Base-by-base conservation (phyloP, 352 stramenopile species). In the Pythium pyrilobum region DNA sequence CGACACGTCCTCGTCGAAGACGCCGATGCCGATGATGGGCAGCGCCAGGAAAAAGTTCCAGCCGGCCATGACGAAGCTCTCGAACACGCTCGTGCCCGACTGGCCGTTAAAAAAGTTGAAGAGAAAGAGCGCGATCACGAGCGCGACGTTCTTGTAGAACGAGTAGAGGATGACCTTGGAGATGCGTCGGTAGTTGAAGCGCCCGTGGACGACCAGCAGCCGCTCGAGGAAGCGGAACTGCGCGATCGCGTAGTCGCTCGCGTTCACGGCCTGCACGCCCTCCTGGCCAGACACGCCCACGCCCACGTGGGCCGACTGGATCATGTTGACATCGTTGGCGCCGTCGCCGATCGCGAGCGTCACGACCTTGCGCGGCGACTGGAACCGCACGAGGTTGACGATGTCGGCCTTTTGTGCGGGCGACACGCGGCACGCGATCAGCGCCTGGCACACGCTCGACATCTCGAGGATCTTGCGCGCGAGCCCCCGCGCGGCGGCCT, bases 141-240 rank as follows among this genome's bases (percentile, higher is more conserved):
- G 74, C 39, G 71, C 66, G 16, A 82, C 64, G 36, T 89, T 89
- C 69, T 92, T 92, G 67, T 89, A 92, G 45, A 92, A 87, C 36
- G 74, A 87, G 46, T 84, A 89, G 15, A 98, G 74, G 57, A 98
- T 93, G 42, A 98, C 75, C 43, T 94, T 97, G 46, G 78, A 91
- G 46, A 98, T 87, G 23, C 97, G 89, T n/a, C 89, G 81, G 65
- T 98, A 99, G 69, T 98, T 98, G 76, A 87, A 98, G 38, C 96
- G 83, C 6, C 97, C 97, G 63, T 99, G 97, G 46, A 98, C 91
- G 4, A 99, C 74, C 33, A 99, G 69, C 12, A 99, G 72, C n/a
- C 85, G 61, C 58, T 97, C 74, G 1, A 99, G 71, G 59, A 96
- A 98, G 13, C 94, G 77, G 62, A 98, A 98, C 52, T 96, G 83